Percentiles rank a stretch among this genome's conserved stretches.
These are phyloP conservation scores for Friedmanniomyces simplex DNA, from an alignment of 495 filamentous ascomycete genomes.

Conservation along the genomic window DNA sequence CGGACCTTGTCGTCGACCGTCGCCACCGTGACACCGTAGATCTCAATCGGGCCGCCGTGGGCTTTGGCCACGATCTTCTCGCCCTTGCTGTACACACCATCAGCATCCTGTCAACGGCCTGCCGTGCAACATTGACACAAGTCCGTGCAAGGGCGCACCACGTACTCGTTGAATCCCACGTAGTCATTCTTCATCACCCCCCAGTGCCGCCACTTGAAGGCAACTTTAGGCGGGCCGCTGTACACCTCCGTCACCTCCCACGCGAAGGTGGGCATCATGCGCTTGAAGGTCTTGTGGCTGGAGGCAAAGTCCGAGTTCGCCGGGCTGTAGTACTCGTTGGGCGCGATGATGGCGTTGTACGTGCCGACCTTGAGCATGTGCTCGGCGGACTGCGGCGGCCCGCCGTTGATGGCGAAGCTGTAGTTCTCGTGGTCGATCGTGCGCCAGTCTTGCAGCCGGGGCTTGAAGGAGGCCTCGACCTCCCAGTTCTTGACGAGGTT, in stretches of 20 bases:
- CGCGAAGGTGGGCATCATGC: constrained; percentile 59
- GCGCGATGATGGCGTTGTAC: constrained; percentile 54
- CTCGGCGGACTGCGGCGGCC: constrained; percentile 42
- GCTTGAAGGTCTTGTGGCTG: constrained; percentile 57
- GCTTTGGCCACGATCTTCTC: constrained; percentile 49
- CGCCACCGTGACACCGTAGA: constrained; percentile 48
- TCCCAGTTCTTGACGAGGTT: constrained; percentile 68
- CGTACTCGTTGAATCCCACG: constrained; percentile 48
- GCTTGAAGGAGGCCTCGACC: constrained; percentile 58
- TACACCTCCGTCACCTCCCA: constrained; percentile 62
- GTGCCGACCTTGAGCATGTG: constrained; percentile 58
- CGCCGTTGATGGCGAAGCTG: constrained; percentile 52
- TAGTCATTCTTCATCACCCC: constrained; percentile 55
- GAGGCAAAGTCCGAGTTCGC: constrained; percentile 45
- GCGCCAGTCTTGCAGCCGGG: constrained; percentile 48
- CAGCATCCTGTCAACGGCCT: not conserved
- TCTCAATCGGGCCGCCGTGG: constrained; percentile 41
- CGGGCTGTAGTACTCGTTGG: constrained; percentile 53
- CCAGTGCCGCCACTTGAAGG: constrained; percentile 57
- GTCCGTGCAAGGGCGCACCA: not conserved
- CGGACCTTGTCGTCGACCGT: constrained; percentile 49
- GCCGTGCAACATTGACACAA: not conserved
- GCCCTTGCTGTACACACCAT: constrained; percentile 36
- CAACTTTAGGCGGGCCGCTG: constrained; percentile 47
- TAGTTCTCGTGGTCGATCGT: constrained; percentile 48